These are phyloP conservation scores for Colletotrichum incanum DNA, from an alignment of 2,329 filamentous ascomycete species.

Conservation along the genomic window DNA sequence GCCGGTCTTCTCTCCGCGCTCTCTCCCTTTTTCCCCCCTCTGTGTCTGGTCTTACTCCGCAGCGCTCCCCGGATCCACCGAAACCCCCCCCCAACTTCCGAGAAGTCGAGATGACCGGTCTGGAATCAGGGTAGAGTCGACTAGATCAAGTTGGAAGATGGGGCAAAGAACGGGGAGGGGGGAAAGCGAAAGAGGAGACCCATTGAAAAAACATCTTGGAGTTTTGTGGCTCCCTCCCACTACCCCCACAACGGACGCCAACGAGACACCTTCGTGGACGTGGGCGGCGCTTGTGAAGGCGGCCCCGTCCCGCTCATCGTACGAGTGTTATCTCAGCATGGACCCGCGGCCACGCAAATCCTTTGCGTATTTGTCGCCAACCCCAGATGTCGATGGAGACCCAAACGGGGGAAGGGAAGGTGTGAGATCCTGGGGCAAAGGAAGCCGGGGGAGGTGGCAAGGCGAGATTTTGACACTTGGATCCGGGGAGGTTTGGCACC, in stretches of 20 bases:
- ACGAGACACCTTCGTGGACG: neutral
- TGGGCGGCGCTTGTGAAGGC: neutral
- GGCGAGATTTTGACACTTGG: neutral
- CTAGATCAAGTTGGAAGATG: neutral
- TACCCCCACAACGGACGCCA: neutral
- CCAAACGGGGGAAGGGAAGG: too few species aligned
- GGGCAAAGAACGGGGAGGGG: neutral
- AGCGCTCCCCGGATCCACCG: neutral
- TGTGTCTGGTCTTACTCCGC: neutral
- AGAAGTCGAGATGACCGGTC: neutral
- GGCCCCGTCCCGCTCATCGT: slow-evolving; percentile 23
- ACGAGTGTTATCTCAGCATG: slow-evolving; percentile 20
- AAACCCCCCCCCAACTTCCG: neutral
- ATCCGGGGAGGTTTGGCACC: slow-evolving; percentile 7
- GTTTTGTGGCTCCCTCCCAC: neutral
- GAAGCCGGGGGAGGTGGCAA: neutral
- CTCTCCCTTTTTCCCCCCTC: too few species aligned
- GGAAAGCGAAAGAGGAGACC: neutral
- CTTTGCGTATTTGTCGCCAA: neutral
- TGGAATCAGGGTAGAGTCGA: neutral
- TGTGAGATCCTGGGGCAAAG: neutral
- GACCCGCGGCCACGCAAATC: neutral
- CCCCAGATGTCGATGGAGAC: too few species aligned
- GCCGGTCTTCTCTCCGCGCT: slow-evolving; percentile 22
- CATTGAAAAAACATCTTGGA: slow-evolving; percentile 10